phyloP scores from a whole-genome alignment of 2,329 filamentous ascomycete species.

The Triangularia verruculosa region DNA sequence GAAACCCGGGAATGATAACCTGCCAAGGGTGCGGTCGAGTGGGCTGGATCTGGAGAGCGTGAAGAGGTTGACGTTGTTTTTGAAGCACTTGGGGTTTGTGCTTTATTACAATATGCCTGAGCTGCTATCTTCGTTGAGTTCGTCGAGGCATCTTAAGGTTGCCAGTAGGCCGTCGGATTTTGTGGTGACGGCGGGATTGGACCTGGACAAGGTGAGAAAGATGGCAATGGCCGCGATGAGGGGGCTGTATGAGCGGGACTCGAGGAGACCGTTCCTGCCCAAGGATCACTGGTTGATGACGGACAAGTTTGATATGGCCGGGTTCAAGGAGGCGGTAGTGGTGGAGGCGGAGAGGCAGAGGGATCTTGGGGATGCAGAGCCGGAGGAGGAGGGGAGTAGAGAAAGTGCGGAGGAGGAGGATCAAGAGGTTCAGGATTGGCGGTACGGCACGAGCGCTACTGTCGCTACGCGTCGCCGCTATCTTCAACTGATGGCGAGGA shows the following conservation, averaged over 20 bases:
- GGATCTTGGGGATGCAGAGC: slow-evolving; percentile 53
- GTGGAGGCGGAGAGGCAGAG: slow-evolving; percentile 79
- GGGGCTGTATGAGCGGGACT: slow-evolving; percentile 92
- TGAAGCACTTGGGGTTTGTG: slow-evolving; percentile 88
- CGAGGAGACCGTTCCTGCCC: slow-evolving; percentile 78
- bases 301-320: slow-evolving; percentile 77
- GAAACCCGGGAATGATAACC: slow-evolving; percentile 35
- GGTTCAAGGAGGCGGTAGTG: slow-evolving; percentile 83
- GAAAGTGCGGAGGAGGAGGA: slow-evolving; percentile 37
- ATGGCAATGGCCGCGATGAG: slow-evolving; percentile 76
- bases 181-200: slow-evolving; percentile 62
- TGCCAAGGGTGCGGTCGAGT: slow-evolving; percentile 55
- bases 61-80: slow-evolving; percentile 70
- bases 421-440: slow-evolving; percentile 31
- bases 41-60: slow-evolving; percentile 71
- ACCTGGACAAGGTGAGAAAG: slow-evolving; percentile 73
- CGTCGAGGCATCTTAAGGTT: neutral
- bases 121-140: slow-evolving; percentile 34
- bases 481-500: slow-evolving; percentile 59
- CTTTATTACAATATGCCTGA: slow-evolving; percentile 81
- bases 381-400: slow-evolving; percentile 56
- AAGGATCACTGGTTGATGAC: slow-evolving; percentile 94
- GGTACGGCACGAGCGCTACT: slow-evolving; percentile 25
- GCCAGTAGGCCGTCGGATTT: slow-evolving; percentile 25
- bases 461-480: slow-evolving; percentile 59